Evolutionary conservation across 2,329 filamentous ascomycete species (phyloP), one percentile per base, ranked within the genome.

Genomic region (Sordariomycetes sp.): DNA sequence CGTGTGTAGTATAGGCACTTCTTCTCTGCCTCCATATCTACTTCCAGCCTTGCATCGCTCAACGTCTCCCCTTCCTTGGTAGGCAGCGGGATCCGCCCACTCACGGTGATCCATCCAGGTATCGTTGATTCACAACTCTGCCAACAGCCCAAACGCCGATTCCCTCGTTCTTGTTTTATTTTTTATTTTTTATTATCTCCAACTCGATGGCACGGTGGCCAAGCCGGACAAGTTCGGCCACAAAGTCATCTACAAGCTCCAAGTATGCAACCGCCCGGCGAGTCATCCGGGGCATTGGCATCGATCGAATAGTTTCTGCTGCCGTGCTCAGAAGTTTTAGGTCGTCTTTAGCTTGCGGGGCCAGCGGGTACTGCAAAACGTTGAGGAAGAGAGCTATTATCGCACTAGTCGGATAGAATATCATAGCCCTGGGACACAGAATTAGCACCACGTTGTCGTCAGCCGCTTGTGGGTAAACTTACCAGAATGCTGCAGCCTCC

Each of bases 401-500:
- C 1, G 80, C 80, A 0, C 78, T 76, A 58, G 80, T 75, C 1
- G 80, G 80, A 58, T 83, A 83, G 62, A 81, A 83, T 2, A 81
- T 70, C 3, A 82, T 65, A n/a, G 75, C 67, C 79, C 80, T 82
- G n/a, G n/a, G n/a, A n/a, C n/a, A 40, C 12, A 40, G 12, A 40
- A 16, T 40, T 16, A 40, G 37, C 18, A 40, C 37, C 18, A 3
- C 14, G 7, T 37, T 37, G 7, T 37, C 14, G 7, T 14, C 34
- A 7, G 34, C 14, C 14, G 7, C 34, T 14, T 37, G 34, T 37
- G 7, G 34, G 14, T 7, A 40, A 40, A 40, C 37, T 16, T 16
- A 40, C 37, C 37, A 40, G 10, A 40, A 40, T 40, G 37, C 37
- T 14, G 12, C 12, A 3, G 3, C 37, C 3, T 3, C 5, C 1